phyloP scores from a whole-genome alignment of 148 eudicot species.

The Persicaria maculosa region DNA sequence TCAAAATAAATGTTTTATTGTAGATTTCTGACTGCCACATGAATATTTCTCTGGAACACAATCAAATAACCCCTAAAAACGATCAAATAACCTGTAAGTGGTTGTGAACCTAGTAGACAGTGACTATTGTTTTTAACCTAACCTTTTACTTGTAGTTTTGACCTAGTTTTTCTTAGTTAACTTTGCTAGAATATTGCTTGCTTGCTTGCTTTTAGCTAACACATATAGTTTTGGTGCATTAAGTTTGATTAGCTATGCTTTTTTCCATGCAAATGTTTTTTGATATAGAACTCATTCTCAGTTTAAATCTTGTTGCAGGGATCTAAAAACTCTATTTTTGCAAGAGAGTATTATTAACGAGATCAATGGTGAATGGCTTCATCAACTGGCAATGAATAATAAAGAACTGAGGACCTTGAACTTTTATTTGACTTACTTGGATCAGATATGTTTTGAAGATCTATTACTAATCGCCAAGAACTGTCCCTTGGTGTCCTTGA shows the following conservation, averaged over 20 bases:
- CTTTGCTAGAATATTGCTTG: neutral
- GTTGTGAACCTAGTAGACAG: neutral
- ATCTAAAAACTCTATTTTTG: conserved; percentile 49
- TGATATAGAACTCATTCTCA: neutral
- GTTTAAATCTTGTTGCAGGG: conserved; percentile 29
- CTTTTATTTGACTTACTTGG: conserved; percentile 73
- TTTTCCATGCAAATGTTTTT: neutral
- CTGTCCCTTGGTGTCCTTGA: conserved; percentile 70
- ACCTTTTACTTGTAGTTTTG: neutral
- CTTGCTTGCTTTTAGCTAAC: neutral
- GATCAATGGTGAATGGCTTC: conserved; percentile 69
- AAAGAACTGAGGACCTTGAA: conserved; percentile 65
- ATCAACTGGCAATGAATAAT: conserved; percentile 67
- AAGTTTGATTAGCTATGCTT: neutral
- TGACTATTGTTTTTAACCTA: neutral
- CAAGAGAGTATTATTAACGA: conserved; percentile 78
- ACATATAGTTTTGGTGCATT: neutral
- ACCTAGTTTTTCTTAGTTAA: neutral
- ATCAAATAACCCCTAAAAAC: no score
- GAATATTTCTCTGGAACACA: neutral
- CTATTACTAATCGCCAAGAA: conserved; percentile 67
- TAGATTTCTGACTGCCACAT: neutral
- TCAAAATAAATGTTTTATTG: neutral
- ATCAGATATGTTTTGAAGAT: conserved; percentile 40
- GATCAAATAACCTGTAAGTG: neutral